These are phyloP conservation scores for Marsdenia floribunda DNA, from an alignment of 257 asterid genomes.

Conservation along the genomic window DNA sequence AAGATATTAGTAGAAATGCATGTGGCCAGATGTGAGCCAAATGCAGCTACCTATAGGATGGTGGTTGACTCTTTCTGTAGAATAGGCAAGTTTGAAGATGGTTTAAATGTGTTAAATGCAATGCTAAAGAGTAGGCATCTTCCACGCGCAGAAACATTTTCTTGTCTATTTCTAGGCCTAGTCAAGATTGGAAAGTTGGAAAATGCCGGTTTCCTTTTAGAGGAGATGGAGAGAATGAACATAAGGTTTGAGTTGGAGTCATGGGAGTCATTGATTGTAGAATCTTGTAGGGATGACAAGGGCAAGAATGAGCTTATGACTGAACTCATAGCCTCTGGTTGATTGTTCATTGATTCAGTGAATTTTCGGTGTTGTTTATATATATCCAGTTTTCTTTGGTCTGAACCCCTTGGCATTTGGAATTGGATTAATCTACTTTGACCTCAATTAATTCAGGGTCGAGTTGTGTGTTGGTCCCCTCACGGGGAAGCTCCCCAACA, in stretches of 20 bases:
- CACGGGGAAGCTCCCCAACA: too few species aligned
- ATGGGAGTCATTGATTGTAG: constrained; percentile 56
- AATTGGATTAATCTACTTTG: too few species aligned
- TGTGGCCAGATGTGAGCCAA: constrained; percentile 57
- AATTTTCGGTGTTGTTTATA: background rate
- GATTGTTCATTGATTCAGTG: background rate
- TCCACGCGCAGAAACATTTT: constrained; percentile 52
- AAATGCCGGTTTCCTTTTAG: constrained; percentile 53
- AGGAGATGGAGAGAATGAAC: constrained; percentile 65
- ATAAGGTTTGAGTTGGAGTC: constrained; percentile 37
- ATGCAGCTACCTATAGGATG: constrained; percentile 74
- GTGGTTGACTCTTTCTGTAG: constrained; percentile 71
- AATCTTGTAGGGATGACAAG: constrained; percentile 30
- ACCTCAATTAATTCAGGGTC: too few species aligned
- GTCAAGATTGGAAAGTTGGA: constrained; percentile 44
- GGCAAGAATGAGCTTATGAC: constrained; percentile 23
- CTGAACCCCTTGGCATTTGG: too few species aligned
- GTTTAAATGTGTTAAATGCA: constrained; percentile 61
- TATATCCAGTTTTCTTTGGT: background rate
- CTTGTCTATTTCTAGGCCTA: constrained; percentile 45
- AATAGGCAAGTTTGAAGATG: constrained; percentile 48
- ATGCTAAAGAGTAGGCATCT: constrained; percentile 56
- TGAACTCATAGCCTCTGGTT: constrained; percentile 24
- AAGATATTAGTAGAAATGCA: constrained; percentile 70
- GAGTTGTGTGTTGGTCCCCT: too few species aligned